Evolutionary conservation across 2,329 filamentous ascomycete genomes (phyloP), one percentile per base, ranked within the genome.

Genomic region (Calonectria fujianensis): DNA sequence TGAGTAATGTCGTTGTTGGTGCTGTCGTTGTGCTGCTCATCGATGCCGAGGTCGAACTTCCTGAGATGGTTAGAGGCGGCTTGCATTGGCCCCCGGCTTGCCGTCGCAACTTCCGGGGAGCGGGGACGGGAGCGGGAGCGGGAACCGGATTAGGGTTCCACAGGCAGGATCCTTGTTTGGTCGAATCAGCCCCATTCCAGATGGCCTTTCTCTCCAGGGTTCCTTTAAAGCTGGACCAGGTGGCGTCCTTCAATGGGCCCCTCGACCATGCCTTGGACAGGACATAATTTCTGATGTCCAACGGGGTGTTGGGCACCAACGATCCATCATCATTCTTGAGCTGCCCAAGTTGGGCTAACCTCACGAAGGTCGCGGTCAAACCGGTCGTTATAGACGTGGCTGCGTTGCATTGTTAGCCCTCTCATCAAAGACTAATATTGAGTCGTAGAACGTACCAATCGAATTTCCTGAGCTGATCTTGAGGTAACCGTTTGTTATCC

Each of bases 371-470:
- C 2, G 45, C 45, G 13, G 7, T 48, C 13, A 48, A n/a, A 1
- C 45, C 45, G 18, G 2, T 13, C 2, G 45, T 24, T 8, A 48
- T 1, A 10, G 45, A n/a, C 20, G 45, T 13, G 9, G 45, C 45
- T 48, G 9, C n/a, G n/a, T 48, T 48, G 10, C 5, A 13, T 11
- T 13, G 45, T 48, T 24, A 48, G 45, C 45, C 10, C 5, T 24
- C 20, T 24, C 4, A 1, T 11, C 4, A 4, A 2, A 7, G n/a
- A 0, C 24, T 11, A 35, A 4, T 9, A n/a, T 7, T 0, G 11
- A 13, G 3, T 13, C 0, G 13, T 24, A 1, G 2, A 13, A 11
- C 45, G 7, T 24, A 48, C 45, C 45, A 20, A 48, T 24, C 13
- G 45, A 24, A 13, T 8, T 48, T 20, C 45, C 45, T 6, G 3